Percentiles rank a stretch among this genome's conserved stretches.
These are phyloP conservation scores for Sclerotiophoma versabilis DNA, from an alignment of 2,329 filamentous ascomycete genomes.

Conservation along the genomic window DNA sequence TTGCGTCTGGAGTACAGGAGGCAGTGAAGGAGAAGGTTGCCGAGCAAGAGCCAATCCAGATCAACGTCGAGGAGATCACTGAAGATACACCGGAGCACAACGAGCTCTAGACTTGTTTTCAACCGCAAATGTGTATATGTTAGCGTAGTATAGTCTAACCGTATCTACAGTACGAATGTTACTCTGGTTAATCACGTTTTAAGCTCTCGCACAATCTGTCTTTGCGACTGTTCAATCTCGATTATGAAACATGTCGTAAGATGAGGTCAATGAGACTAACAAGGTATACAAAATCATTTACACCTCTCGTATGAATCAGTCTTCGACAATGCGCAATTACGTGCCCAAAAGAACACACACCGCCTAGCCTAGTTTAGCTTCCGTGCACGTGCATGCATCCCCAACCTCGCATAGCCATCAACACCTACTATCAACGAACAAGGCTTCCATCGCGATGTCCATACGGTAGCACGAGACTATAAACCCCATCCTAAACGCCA, in stretches of 20 bases:
- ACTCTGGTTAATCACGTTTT: no score
- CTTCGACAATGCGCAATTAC: neutral
- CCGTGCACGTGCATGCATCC: conserved; percentile 16
- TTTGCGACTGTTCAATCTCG: no score
- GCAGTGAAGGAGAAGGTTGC: conserved; percentile 29
- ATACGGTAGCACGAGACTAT: neutral
- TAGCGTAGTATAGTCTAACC: conserved; percentile 4
- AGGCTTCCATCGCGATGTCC: conserved; percentile 5
- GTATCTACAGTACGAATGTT: neutral
- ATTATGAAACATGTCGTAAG: no score
- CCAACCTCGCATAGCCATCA: conserved; percentile 15
- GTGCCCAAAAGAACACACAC: neutral
- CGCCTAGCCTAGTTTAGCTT: conserved; percentile 15
- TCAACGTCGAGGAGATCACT: conserved; percentile 43
- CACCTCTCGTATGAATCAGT: neutral
- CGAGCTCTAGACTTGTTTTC: conserved; percentile 28
- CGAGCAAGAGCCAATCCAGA: conserved; percentile 41
- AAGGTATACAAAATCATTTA: no score
- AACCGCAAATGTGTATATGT: neutral
- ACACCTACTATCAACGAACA: neutral
- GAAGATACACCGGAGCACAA: conserved; percentile 29
- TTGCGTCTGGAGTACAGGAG: conserved; percentile 38
- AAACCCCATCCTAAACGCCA: neutral
- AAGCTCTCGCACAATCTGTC: no score
- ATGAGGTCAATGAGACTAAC: neutral